Evolutionary conservation across 352 stramenopile species (phyloP), one percentile per base, ranked within the genome.

Genomic region (Phytophthora podocarpi): DNA sequence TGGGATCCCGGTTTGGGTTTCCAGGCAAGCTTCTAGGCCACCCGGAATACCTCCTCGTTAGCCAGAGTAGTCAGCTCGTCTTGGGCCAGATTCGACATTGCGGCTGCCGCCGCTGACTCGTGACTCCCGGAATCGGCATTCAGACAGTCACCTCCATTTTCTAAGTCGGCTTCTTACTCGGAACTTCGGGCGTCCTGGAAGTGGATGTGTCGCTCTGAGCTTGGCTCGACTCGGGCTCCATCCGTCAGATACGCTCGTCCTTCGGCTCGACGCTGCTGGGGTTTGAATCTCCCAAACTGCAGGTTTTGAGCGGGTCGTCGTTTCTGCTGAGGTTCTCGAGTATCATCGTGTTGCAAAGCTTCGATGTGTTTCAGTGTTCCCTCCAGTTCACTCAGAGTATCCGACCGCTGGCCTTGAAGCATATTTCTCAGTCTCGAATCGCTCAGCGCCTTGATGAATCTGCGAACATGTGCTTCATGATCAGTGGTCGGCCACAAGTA

Each of bases 261-360:
- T 4, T 43, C 31, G 5, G 31, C 16, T 20, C 21, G 20, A 3
- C 46, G 31, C 11, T 36, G 48, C 5, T 11, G 35, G 6, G 48
- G 26, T 27, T 57, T 46, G n/a, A 28, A 57, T 15, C 48, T 20
- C 0, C 35, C 35, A 27, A 37, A 57, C 34, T 47, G 34, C 5
- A 46, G 11, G 20, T 50, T n/a, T n/a, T n/a, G n/a, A n/a, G n/a
- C n/a, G n/a, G n/a, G n/a, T n/a, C n/a, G 21, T 24, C n/a, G n/a
- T 15, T 49, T 34, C 26, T 36, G 30, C 26, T 50, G 42, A 26
- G 9, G 9, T 2, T 37, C 27, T 35, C n/a, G 30, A 11, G 4
- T 39, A 15, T 52, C 28, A 2, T 28, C 16, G 12, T 24, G 26
- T 9, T 24, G n/a, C n/a, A 49, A 2, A 36, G 41, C 41, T 36